Conservation (phyloP, 75 land plant species). For the Larix kaempferi region DNA sequence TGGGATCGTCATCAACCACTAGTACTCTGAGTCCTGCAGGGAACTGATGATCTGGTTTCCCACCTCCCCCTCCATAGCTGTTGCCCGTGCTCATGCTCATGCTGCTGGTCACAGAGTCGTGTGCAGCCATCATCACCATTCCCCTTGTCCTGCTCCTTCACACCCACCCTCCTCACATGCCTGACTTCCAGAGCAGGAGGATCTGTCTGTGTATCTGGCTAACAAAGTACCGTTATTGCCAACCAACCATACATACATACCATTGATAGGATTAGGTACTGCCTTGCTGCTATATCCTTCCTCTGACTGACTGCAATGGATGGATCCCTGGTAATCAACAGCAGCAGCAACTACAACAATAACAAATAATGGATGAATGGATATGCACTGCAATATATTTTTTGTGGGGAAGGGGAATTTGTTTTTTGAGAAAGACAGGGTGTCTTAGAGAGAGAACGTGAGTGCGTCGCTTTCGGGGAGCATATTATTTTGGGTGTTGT, state of each 20-base stretch:
- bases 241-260: not conserved
- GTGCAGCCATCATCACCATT: not conserved
- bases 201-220: not conserved
- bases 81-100: not conserved
- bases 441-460: conserved; percentile 10
- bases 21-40: conserved; percentile 69
- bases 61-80: not conserved
- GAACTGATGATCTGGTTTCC: conserved; percentile 1
- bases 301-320: not conserved
- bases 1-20: conserved; percentile 84
- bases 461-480: conserved; percentile 14
- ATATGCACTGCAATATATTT: not conserved
- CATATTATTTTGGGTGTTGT: not conserved
- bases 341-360: not conserved
- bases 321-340: not conserved
- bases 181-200: not conserved
- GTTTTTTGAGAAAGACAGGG: not conserved
- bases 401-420: not conserved
- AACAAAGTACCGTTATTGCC: not conserved
- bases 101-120: too few species aligned
- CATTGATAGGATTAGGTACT: not conserved
- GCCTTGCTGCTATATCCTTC: not conserved
- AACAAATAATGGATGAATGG: not conserved
- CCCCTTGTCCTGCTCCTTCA: not conserved
- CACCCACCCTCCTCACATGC: not conserved